These are phyloP conservation scores for Glycine soja DNA, from an alignment of 306 rosid genomes.

Conservation along the genomic window DNA sequence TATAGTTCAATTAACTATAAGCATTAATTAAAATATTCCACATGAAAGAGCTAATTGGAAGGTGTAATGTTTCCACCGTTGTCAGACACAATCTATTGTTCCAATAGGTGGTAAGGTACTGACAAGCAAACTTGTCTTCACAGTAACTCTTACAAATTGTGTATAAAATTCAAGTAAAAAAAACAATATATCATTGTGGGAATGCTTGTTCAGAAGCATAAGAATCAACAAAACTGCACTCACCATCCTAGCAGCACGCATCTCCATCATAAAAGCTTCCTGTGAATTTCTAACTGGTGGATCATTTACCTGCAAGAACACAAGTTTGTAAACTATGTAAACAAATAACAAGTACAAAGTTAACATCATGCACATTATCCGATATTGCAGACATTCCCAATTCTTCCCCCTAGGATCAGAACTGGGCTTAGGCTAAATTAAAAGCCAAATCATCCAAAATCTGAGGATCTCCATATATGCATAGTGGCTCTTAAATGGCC, in stretches of 20 bases:
- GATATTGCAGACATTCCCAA: slow-evolving; percentile 12
- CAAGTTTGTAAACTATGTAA: slow-evolving; percentile 16
- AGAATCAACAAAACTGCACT: slow-evolving; percentile 23
- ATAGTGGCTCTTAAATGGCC: not conserved
- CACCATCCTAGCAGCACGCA: slow-evolving; percentile 91
- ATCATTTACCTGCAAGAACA: slow-evolving; percentile 72
- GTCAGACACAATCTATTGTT: not conserved
- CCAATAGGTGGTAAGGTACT: slow-evolving; percentile 8
- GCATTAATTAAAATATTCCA: not conserved
- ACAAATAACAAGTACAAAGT: slow-evolving; percentile 10
- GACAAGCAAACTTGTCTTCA: not conserved
- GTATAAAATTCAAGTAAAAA: slow-evolving; percentile 8
- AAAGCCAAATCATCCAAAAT: slow-evolving; percentile 10
- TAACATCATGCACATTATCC: slow-evolving; percentile 13
- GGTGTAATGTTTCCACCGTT: not conserved
- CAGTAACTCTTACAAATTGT: slow-evolving; percentile 2
- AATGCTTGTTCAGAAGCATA: slow-evolving; percentile 33
- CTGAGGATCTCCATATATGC: not conserved
- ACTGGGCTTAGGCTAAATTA: not conserved
- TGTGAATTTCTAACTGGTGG: slow-evolving; percentile 90
- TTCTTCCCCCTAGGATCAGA: not conserved
- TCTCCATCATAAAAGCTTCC: slow-evolving; percentile 94
- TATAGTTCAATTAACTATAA: not conserved
- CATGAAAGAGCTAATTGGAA: not conserved
- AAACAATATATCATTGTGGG: not conserved